Conservation (phyloP, 179 eudicot species). For the Nepenthes alata region DNA sequence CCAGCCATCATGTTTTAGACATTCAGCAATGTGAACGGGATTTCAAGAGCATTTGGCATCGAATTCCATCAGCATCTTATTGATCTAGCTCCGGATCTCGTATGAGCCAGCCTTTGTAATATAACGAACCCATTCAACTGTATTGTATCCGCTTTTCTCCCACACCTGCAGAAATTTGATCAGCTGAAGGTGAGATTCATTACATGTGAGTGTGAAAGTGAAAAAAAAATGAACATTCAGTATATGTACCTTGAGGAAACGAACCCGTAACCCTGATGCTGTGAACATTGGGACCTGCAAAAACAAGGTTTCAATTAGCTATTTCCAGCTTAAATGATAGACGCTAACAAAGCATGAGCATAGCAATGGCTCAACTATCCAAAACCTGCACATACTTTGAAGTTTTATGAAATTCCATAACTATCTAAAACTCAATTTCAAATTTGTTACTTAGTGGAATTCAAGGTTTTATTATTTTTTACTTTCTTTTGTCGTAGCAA, state of each 20-base stretch:
- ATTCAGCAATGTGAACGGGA: neutral
- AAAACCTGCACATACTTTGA: too few relatives aligned
- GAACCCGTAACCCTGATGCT: constrained; percentile 94
- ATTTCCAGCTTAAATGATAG: neutral
- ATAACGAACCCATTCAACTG: constrained; percentile 99
- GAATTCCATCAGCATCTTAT: neutral
- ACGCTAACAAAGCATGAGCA: neutral
- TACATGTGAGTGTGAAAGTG: neutral
- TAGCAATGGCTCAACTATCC: too few relatives aligned
- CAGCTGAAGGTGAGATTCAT: neutral
- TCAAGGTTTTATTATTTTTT: too few relatives aligned
- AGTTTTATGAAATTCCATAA: too few relatives aligned
- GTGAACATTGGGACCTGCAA: constrained; percentile 98
- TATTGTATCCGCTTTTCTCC: constrained; percentile 98
- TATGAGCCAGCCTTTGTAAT: constrained; percentile 98
- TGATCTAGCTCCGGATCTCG: constrained; percentile 69
- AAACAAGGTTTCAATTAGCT: neutral
- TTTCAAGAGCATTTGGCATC: neutral
- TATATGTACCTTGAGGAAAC: constrained; percentile 82
- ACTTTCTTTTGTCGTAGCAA: too few relatives aligned
- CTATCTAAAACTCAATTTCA: too few relatives aligned
- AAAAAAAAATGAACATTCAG: neutral
- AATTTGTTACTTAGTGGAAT: too few relatives aligned
- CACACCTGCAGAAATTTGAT: constrained; percentile 54
- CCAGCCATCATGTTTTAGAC: too few relatives aligned